Percentiles rank a stretch among this genome's conserved stretches.
These are phyloP conservation scores for Coniella lustricola DNA, from an alignment of 2,329 filamentous ascomycete species.

Conservation along the genomic window DNA sequence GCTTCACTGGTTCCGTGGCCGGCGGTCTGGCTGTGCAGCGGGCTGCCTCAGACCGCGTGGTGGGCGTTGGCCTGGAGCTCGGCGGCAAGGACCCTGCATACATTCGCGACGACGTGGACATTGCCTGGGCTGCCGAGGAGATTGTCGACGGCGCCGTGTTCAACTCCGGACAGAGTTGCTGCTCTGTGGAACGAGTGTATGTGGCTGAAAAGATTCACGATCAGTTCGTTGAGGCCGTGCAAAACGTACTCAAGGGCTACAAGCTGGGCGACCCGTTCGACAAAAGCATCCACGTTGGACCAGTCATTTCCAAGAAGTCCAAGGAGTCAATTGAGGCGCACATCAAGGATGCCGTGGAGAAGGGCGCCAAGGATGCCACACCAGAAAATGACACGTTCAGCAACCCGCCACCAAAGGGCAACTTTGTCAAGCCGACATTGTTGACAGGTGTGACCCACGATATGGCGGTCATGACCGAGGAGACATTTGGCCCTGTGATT, in stretches of 20 bases:
- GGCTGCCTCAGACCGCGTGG: constrained; percentile 74
- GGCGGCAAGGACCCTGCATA: constrained; percentile 96
- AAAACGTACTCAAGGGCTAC: constrained; percentile 74
- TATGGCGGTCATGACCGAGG: constrained; percentile 86
- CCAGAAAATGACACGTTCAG: constrained; percentile 74
- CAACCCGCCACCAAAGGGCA: constrained; percentile 67
- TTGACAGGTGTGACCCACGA: constrained; percentile 71
- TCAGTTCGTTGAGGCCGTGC: constrained; percentile 68
- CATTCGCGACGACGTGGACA: constrained; percentile 75
- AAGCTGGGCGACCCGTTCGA: constrained; percentile 83
- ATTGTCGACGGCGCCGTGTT: constrained; percentile 95
- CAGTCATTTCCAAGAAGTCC: constrained; percentile 76
- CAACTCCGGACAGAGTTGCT: constrained; percentile 98
- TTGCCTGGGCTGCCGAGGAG: constrained; percentile 86
- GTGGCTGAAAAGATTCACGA: constrained; percentile 82
- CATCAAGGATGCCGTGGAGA: constrained; percentile 71
- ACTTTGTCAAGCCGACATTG: constrained; percentile 82
- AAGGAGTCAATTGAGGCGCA: constrained; percentile 71
- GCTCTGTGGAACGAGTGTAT: constrained; percentile 85
- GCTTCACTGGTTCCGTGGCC: constrained; percentile 89
- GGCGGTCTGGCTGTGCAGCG: constrained; percentile 81
- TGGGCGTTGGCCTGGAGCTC: constrained; percentile 82
- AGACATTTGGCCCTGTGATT: constrained; percentile 92
- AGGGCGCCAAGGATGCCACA: constrained; percentile 78
- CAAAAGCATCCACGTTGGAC: constrained; percentile 73